These are phyloP conservation scores for Neurospora sp. DNA, from an alignment of 495 filamentous ascomycete species.

Conservation along the genomic window DNA sequence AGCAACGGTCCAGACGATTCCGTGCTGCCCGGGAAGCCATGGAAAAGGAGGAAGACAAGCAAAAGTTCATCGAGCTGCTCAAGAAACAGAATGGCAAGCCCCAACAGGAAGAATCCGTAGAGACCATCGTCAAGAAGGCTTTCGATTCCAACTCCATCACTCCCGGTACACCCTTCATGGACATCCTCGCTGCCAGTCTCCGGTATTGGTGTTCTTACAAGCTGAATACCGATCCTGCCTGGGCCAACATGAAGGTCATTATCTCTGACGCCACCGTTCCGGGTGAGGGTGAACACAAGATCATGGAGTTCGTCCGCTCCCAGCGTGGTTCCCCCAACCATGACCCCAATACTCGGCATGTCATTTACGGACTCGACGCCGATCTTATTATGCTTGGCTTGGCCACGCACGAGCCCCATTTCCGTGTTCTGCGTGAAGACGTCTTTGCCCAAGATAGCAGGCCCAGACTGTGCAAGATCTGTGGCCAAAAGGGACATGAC, in stretches of 20 bases:
- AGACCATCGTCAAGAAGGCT: constrained; percentile 71
- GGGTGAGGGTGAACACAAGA: constrained; percentile 98
- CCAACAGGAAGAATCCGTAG: constrained; percentile 49
- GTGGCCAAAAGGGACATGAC: constrained; percentile 84
- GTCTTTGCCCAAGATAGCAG: constrained; percentile 87
- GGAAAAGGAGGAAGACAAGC: constrained; percentile 87
- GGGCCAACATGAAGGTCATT: constrained; percentile 94
- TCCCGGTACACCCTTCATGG: constrained; percentile 98
- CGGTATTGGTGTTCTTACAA: constrained; percentile 97
- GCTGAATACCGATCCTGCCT: constrained; percentile 91
- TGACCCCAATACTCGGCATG: constrained; percentile 92
- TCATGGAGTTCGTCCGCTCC: constrained; percentile 96
- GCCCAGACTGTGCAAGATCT: constrained; percentile 69
- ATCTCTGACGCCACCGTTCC: constrained; percentile 97
- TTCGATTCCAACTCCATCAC: constrained; percentile 99
- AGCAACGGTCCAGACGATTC: constrained; percentile 85
- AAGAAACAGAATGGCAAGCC: constrained; percentile 56
- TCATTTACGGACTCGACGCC: constrained; percentile 91
- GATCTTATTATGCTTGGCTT: constrained; percentile 99
- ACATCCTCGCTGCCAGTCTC: constrained; percentile 81
- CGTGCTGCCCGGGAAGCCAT: constrained; percentile 88
- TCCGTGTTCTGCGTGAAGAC: constrained; percentile 93
- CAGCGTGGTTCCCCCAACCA: constrained; percentile 84
- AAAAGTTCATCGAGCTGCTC: constrained; percentile 73
- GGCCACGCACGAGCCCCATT: constrained; percentile 94